phyloP scores from a whole-genome alignment of 768 basidiomycete genomes.

The Suillus lakei region DNA sequence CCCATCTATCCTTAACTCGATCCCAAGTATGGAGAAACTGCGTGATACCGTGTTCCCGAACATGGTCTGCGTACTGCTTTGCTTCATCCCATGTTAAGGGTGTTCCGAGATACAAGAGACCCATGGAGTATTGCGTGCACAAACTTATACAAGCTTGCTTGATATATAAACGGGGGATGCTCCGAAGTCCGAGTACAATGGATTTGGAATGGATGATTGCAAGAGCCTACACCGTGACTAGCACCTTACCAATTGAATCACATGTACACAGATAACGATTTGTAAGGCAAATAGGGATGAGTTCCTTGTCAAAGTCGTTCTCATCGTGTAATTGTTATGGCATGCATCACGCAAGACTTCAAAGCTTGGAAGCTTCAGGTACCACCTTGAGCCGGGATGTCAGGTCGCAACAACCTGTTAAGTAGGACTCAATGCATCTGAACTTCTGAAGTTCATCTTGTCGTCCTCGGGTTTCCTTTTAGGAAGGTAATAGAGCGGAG shows the following conservation, averaged over 20 bases:
- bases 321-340: neutral
- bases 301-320: neutral
- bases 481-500: neutral
- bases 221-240: neutral
- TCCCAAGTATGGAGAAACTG: constrained; percentile 97
- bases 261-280: constrained; percentile 9
- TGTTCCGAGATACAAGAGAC: constrained; percentile 90
- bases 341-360: neutral
- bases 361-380: neutral
- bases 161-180: neutral
- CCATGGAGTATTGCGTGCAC: constrained; percentile 58
- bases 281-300: constrained; percentile 5
- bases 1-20: constrained; percentile 85
- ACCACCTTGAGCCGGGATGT: neutral
- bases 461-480: neutral
- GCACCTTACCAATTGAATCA: constrained; percentile 2
- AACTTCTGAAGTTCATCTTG: neutral
- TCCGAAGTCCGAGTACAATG: constrained; percentile 13
- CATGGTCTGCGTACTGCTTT: constrained; percentile 86
- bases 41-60: constrained; percentile 89
- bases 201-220: constrained; percentile 5
- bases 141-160: constrained; percentile 5
- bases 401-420: neutral
- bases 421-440: neutral
- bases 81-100: constrained; percentile 92